These are phyloP conservation scores for Sechiopsis laciniata DNA, from an alignment of 306 rosid genomes.

Conservation along the genomic window DNA sequence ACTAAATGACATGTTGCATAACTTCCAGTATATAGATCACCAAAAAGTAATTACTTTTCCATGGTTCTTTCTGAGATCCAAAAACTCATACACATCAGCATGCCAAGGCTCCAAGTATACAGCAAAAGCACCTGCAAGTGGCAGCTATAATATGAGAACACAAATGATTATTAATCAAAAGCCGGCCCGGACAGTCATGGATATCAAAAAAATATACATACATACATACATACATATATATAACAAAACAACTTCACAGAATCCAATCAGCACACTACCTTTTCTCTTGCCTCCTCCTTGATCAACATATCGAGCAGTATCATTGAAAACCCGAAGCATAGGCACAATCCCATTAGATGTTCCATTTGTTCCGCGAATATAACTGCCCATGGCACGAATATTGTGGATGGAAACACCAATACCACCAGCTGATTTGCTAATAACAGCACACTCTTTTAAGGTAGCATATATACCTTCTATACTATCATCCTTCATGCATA, in stretches of 20 bases:
- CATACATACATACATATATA: too few species aligned
- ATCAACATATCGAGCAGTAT: constrained; percentile 96
- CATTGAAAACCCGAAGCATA: constrained; percentile 84
- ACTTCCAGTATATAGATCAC: not conserved
- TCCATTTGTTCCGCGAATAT: constrained; percentile 96
- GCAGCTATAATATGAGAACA: constrained; percentile 3
- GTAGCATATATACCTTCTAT: constrained; percentile 89
- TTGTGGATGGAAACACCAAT: constrained; percentile 86
- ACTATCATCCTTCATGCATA: constrained; percentile 91
- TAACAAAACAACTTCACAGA: not conserved
- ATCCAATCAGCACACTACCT: constrained; percentile 33
- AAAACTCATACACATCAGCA: constrained; percentile 77
- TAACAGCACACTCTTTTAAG: constrained; percentile 93
- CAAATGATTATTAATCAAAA: not conserved
- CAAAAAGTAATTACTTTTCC: constrained; percentile 58
- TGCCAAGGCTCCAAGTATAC: constrained; percentile 98
- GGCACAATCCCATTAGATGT: constrained; percentile 89
- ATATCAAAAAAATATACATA: too few species aligned
- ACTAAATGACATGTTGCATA: not conserved
- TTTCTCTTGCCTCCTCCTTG: constrained; percentile 99
- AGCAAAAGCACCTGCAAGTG: constrained; percentile 82
- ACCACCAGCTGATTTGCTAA: constrained; percentile 98
- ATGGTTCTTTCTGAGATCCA: constrained; percentile 75
- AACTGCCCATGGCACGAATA: constrained; percentile 78
- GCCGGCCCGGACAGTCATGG: too few species aligned